These are phyloP conservation scores for Arthrinium phaeospermum DNA, from an alignment of 2,329 filamentous ascomycete genomes.

Conservation along the genomic window DNA sequence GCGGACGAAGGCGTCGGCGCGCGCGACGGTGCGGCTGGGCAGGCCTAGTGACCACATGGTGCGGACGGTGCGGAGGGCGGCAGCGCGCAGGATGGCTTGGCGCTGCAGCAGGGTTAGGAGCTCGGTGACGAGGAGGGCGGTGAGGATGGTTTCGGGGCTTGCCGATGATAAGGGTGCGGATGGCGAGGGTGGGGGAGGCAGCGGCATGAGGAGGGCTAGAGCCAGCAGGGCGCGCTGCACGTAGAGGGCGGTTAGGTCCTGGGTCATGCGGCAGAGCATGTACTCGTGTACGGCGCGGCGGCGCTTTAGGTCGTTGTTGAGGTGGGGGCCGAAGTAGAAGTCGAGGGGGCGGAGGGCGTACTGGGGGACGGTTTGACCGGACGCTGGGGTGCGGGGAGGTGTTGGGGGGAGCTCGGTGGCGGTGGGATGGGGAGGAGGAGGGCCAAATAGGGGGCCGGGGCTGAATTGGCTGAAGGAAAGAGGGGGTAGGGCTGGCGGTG, in stretches of 20 bases:
- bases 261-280: background rate
- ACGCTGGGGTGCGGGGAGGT: background rate
- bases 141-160: background rate
- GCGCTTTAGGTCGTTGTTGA: background rate
- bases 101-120: background rate
- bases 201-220: background rate
- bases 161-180: background rate
- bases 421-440: background rate
- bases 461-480: background rate
- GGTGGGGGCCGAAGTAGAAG: background rate
- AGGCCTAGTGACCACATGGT: background rate
- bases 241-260: background rate
- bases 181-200: background rate
- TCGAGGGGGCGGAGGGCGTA: background rate
- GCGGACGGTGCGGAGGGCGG: background rate
- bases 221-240: background rate
- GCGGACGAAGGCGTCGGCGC: constrained; percentile 5
- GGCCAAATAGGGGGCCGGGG: background rate
- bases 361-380: background rate
- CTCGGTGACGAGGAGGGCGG: background rate
- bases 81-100: background rate
- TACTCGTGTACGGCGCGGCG: background rate
- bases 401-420: background rate
- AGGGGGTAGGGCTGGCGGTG: background rate
- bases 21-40: background rate